A percentile compares a stretch with the other conserved stretches of the same genome.
Evolutionary conservation across 495 filamentous ascomycete species (phyloP).

Genomic region (Neurospora sp.): DNA sequence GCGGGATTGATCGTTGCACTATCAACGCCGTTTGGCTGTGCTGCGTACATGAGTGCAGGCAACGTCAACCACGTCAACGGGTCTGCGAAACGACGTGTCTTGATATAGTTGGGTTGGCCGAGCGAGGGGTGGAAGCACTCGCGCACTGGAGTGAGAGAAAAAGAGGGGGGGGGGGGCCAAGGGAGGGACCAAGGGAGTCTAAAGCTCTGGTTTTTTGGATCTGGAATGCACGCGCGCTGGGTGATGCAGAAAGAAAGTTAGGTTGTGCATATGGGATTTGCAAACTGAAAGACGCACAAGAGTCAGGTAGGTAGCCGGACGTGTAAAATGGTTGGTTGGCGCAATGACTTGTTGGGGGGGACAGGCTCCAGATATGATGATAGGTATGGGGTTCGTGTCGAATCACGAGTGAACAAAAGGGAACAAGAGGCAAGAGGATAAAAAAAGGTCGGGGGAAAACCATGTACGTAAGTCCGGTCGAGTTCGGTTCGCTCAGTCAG

Average conservation of each 20-base stretch:
- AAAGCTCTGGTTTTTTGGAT: slow-evolving; percentile 21
- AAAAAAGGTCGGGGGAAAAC: slow-evolving; percentile 1
- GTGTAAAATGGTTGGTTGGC: slow-evolving; percentile 16
- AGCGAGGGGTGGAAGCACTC: slow-evolving; percentile 6
- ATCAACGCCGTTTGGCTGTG: slow-evolving; percentile 45
- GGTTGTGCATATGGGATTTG: slow-evolving; percentile 19
- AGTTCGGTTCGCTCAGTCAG: neutral
- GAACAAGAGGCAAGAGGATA: neutral
- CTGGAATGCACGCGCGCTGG: slow-evolving; percentile 37
- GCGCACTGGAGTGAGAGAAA: slow-evolving; percentile 4
- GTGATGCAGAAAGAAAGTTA: slow-evolving; percentile 23
- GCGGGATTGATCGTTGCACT: slow-evolving; percentile 49
- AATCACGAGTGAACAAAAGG: neutral
- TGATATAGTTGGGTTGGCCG: slow-evolving; percentile 44
- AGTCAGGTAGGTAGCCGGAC: neutral
- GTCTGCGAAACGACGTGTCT: slow-evolving; percentile 46
- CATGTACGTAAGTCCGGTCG: neutral
- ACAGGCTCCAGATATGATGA: neutral
- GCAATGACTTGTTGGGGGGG: slow-evolving; percentile 11
- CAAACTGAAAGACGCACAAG: neutral
- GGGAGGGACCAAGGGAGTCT: slow-evolving; percentile 4
- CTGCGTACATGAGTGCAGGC: slow-evolving; percentile 43
- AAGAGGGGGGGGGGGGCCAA: neutral
- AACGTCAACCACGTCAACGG: slow-evolving; percentile 31
- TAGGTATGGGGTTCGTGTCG: neutral